Evolutionary conservation across 1,284 basidiomycete species (phyloP).

Genomic region (Athelia psychrophila): DNA sequence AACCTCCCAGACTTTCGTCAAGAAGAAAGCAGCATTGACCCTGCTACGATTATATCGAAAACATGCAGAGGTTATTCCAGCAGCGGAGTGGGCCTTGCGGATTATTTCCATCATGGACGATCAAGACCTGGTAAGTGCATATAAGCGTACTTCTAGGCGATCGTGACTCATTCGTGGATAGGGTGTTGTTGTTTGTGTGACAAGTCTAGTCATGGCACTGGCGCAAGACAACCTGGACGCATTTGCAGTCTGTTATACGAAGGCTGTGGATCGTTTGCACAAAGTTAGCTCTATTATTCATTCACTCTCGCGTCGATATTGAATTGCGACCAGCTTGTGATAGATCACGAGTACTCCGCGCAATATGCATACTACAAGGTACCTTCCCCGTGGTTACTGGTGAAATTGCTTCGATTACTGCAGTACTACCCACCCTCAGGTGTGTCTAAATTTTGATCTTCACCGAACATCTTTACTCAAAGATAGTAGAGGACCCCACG

Average conservation of each 20-base stretch:
- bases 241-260: conserved; percentile 89
- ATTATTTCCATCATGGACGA: conserved; percentile 97
- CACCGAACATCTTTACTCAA: conserved; percentile 3
- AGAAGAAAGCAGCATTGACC: conserved; percentile 98
- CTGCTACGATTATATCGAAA: conserved; percentile 93
- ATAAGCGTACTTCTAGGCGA: conserved; percentile 1
- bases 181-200: conserved; percentile 95
- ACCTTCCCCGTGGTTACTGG: conserved; percentile 97
- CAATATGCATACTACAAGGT: conserved; percentile 98
- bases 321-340: conserved; percentile 63
- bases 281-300: conserved; percentile 50
- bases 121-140: conserved; percentile 66
- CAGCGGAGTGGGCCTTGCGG: conserved; percentile 93
- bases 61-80: conserved; percentile 91
- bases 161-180: conserved; percentile 26
- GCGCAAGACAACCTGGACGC: conserved; percentile 93
- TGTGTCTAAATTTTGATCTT: conserved; percentile 24
- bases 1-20: conserved; percentile 93
- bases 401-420: conserved; percentile 89
- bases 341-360: conserved; percentile 85
- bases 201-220: conserved; percentile 91
- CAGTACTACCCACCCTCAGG: conserved; percentile 96
- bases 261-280: conserved; percentile 88
- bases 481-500: conserved; percentile 72
- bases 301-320: conserved; percentile 12